Evolutionary conservation across 2,329 filamentous ascomycete species (phyloP).

Genomic region (Venturiaceae sp.): DNA sequence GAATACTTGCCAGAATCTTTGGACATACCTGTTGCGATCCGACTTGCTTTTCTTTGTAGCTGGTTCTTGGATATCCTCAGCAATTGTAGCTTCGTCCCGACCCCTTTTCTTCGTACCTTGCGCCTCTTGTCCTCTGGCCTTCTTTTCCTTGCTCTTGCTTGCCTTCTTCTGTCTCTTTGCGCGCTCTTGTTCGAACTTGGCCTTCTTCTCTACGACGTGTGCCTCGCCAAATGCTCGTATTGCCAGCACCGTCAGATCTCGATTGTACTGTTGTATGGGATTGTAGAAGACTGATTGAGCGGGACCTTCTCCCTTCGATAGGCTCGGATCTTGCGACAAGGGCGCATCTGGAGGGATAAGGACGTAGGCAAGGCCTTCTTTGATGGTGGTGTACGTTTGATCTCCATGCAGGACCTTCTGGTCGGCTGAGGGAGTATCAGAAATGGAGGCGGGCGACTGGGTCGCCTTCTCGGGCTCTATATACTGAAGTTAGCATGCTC

Average conservation of each 20-base stretch:
- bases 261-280: slow-evolving; percentile 97
- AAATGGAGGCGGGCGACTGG: background rate
- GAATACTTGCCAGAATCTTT: background rate
- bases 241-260: slow-evolving; percentile 84
- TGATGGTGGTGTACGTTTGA: slow-evolving; percentile 49
- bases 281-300: slow-evolving; percentile 90
- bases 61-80: slow-evolving; percentile 12
- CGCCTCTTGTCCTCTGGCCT: background rate
- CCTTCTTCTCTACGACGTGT: slow-evolving; percentile 24
- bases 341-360: slow-evolving; percentile 47
- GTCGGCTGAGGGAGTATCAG: background rate
- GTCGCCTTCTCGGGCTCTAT: background rate
- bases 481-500: no score
- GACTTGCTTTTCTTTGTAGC: background rate
- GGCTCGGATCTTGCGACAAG: slow-evolving; percentile 36
- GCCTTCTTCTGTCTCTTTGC: slow-evolving; percentile 18
- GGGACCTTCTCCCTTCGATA: slow-evolving; percentile 32
- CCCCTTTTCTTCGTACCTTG: slow-evolving; percentile 4
- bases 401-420: slow-evolving; percentile 32
- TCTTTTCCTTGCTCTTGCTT: slow-evolving; percentile 15
- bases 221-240: slow-evolving; percentile 84
- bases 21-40: background rate
- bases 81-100: slow-evolving; percentile 4
- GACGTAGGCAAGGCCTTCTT: slow-evolving; percentile 60
- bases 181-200: slow-evolving; percentile 23